Base-by-base conservation (phyloP, 768 basidiomycete species). In the Neoboletus brunneissimus region DNA sequence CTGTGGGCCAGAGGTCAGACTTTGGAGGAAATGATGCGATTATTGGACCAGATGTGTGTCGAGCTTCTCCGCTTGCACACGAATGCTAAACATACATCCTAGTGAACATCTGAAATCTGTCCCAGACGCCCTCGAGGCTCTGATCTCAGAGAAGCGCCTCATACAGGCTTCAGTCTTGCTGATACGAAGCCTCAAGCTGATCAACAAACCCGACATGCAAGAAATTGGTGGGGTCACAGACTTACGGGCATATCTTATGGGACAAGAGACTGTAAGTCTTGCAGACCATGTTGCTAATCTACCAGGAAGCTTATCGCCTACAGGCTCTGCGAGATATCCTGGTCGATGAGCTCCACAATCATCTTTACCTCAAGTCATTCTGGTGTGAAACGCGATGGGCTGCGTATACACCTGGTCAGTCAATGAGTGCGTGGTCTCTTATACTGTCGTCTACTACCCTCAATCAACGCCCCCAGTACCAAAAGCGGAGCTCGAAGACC, bases 191-290 rank as follows among this genome's bases (percentile, higher is more conserved):
- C 74, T 97, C 47, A 98, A 96, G 72, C 82, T 87, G 31, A 94
- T 96, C 62, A 93, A 90, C 69, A 94, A 90, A 64, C 77, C 86
- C 9, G 97, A 98, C 61, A 91, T 98, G 87, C 76, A 87, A 56
- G 96, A 98, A 67, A 89, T 99, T 56, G 95, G 95, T n/a, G 97
- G 96, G 5, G 77, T 98, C 32, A 77, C 90, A 12, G 97, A 99
- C 71, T 71, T 99, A 46, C 79, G 94, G 54, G 82, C 81, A 61
- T 98, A 98, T 75, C 80, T 98, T 25, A 73, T 79, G 31, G 79
- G 84, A 13, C 97, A 99, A 73, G 95, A 98, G 79, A 84, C 81
- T 54, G 96, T 94, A 58, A 43, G 86, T 81, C 57, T 11, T 27
- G 12, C 27, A 27, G 10, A 22, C 15, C 15, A 16, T 48, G 8